Evolutionary conservation across 257 asterid genomes (phyloP).

Genomic region (Voacanga thouarsii): DNA sequence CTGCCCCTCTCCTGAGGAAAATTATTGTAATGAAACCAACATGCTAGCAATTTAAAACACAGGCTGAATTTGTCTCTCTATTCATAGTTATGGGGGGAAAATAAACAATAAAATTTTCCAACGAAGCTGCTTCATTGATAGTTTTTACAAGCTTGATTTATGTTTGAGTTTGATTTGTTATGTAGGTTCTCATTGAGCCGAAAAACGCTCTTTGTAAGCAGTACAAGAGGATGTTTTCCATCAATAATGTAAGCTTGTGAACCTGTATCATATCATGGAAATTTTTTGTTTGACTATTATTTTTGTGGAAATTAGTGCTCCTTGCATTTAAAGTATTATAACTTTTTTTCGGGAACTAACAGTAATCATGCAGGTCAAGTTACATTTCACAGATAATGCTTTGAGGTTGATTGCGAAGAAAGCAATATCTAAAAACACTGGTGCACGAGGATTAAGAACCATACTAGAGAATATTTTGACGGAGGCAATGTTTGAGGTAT

Average conservation of each 20-base stretch:
- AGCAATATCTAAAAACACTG: slow-evolving; percentile 75
- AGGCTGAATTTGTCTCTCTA: not conserved
- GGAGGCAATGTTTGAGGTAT: slow-evolving; percentile 94
- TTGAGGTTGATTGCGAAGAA: slow-evolving; percentile 70
- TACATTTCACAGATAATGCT: slow-evolving; percentile 63
- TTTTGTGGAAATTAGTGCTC: not conserved
- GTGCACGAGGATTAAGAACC: slow-evolving; percentile 96
- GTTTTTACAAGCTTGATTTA: not conserved
- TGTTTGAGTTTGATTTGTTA: slow-evolving; percentile 16
- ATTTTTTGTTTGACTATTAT: not conserved
- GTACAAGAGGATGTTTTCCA: slow-evolving; percentile 79
- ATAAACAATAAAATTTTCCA: not conserved
- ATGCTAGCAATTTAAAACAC: not conserved
- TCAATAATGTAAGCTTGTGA: slow-evolving; percentile 64
- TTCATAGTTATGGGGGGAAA: not conserved
- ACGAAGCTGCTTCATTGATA: not conserved
- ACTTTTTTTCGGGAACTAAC: not conserved
- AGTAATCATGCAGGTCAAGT: slow-evolving; percentile 46
- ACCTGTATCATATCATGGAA: slow-evolving; percentile 4
- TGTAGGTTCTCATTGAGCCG: slow-evolving; percentile 81
- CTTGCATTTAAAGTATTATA: not conserved
- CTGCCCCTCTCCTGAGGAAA: not conserved
- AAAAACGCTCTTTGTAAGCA: slow-evolving; percentile 91
- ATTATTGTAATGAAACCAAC: not conserved
- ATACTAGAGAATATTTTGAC: slow-evolving; percentile 77